phyloP scores from a whole-genome alignment of 2,329 filamentous ascomycete species.

The Cladosporium halotolerans region DNA sequence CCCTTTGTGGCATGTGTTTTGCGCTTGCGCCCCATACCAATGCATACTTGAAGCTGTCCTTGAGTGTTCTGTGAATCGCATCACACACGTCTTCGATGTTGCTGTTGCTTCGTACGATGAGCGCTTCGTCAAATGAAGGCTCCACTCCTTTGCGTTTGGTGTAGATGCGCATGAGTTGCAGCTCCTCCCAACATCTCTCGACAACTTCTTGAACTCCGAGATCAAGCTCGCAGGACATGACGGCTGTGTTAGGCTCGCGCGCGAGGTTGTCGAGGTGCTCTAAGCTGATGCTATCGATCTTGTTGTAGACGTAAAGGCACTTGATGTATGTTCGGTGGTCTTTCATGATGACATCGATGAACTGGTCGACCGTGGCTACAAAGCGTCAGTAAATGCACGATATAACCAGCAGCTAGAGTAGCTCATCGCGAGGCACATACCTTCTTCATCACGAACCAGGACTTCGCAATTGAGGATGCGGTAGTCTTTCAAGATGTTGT shows the following conservation, averaged over 20 bases:
- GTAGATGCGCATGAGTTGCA: constrained; percentile 85
- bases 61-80: constrained; percentile 83
- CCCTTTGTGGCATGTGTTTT: constrained; percentile 86
- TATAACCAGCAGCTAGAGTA: not conserved
- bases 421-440: constrained; percentile 30
- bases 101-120: constrained; percentile 84
- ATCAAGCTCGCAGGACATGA: constrained; percentile 97
- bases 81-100: constrained; percentile 97
- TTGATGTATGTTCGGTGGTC: constrained; percentile 96
- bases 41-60: constrained; percentile 99
- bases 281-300: constrained; percentile 90
- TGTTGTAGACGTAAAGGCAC: constrained; percentile 97
- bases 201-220: constrained; percentile 90
- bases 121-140: constrained; percentile 80
- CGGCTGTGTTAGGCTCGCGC: constrained; percentile 84
- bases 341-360: constrained; percentile 99
- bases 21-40: constrained; percentile 97
- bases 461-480: constrained; percentile 98
- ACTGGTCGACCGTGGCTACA: constrained; percentile 84
- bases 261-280: constrained; percentile 90
- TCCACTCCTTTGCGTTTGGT: constrained; percentile 92
- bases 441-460: constrained; percentile 84
- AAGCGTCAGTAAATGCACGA: constrained; percentile 9
- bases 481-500: constrained; percentile 96
- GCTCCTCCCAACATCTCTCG: constrained; percentile 89